Evolutionary conservation across 2,329 filamentous ascomycete genomes (phyloP).

Genomic region (Coniella lustricola): DNA sequence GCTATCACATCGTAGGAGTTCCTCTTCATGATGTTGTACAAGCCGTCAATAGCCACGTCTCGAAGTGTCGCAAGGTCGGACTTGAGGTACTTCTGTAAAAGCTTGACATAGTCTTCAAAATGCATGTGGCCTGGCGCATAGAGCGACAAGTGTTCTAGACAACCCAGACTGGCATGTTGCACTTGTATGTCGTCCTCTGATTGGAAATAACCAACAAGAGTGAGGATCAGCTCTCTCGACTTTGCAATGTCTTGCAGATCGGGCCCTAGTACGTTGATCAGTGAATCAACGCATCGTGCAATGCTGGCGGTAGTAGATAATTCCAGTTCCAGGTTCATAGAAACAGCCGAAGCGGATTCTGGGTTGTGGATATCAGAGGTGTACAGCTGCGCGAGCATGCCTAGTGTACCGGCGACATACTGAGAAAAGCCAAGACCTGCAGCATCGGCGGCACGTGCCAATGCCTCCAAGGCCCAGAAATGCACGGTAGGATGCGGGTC

Average conservation of each 20-base stretch:
- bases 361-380: conserved; percentile 85
- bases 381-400: conserved; percentile 91
- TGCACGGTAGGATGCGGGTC: conserved; percentile 94
- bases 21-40: conserved; percentile 93
- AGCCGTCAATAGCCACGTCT: conserved; percentile 75
- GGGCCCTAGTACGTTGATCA: conserved; percentile 92
- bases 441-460: conserved; percentile 81
- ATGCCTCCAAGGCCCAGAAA: conserved; percentile 88
- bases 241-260: conserved; percentile 90
- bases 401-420: conserved; percentile 83
- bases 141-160: conserved; percentile 82
- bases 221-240: conserved; percentile 86
- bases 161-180: conserved; percentile 70
- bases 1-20: conserved; percentile 76
- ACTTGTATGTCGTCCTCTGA: conserved; percentile 65
- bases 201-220: conserved; percentile 75
- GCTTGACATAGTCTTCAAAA: conserved; percentile 74
- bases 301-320: conserved; percentile 76
- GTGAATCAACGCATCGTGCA: conserved; percentile 82
- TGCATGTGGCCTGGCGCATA: conserved; percentile 87
- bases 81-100: conserved; percentile 70
- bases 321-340: conserved; percentile 86
- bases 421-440: conserved; percentile 87
- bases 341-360: conserved; percentile 70
- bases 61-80: conserved; percentile 63